Evolutionary conservation across 352 stramenopile genomes (phyloP).

Genomic region (Globisporangium okanoganense): DNA sequence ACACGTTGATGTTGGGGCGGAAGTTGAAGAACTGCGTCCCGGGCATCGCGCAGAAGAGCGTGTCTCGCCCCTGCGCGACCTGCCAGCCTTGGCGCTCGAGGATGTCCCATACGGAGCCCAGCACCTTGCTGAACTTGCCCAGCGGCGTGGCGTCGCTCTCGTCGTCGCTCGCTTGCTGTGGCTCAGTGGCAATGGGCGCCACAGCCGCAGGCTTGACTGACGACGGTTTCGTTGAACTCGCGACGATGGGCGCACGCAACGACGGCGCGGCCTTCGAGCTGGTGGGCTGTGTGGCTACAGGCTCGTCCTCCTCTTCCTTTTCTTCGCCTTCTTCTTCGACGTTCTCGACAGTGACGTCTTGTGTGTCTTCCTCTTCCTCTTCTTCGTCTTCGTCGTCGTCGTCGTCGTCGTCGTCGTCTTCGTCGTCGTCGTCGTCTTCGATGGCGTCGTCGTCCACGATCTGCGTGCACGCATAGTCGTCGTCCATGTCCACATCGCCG

Average conservation of each 20-base stretch:
- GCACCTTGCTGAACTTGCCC: slow-evolving; percentile 42
- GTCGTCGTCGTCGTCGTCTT: no score
- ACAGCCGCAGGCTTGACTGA: neutral
- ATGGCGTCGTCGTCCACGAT: slow-evolving; percentile 11
- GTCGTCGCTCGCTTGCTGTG: neutral
- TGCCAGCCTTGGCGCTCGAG: slow-evolving; percentile 57
- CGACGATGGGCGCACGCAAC: neutral
- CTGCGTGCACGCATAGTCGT: slow-evolving; percentile 7
- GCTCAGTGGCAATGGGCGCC: neutral
- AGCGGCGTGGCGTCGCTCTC: slow-evolving; percentile 18
- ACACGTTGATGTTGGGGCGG: slow-evolving; percentile 79
- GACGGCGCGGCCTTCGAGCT: neutral
- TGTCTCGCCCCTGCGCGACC: slow-evolving; percentile 51
- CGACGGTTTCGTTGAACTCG: slow-evolving; percentile 3
- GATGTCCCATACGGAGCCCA: slow-evolving; percentile 40
- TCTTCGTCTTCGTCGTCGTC: slow-evolving; percentile 4
- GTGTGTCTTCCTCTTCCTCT: no score
- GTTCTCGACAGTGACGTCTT: neutral
- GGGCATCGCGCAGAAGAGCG: slow-evolving; percentile 71
- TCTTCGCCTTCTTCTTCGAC: slow-evolving; percentile 3
- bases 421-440: slow-evolving; percentile 3
- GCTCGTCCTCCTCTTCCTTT: neutral
- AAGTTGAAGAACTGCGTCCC: slow-evolving; percentile 82
- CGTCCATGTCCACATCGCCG: slow-evolving; percentile 10
- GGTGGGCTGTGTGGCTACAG: neutral